Base-by-base conservation (phyloP, 2,329 filamentous ascomycete species). In the Arthrobotrys entomopaga region DNA sequence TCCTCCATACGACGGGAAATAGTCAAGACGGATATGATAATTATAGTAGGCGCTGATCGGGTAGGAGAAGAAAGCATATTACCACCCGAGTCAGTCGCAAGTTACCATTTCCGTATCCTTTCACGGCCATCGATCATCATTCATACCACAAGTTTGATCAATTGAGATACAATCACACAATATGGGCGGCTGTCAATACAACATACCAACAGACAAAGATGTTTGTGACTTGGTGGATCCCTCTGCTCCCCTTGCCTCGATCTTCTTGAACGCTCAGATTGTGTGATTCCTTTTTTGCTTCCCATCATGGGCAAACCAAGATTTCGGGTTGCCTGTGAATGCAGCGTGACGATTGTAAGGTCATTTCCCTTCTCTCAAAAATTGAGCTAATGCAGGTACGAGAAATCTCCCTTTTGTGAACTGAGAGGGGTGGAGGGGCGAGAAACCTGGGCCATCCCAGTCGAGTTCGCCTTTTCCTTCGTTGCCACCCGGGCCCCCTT, bases 341-440 rank as follows among this genome's bases (percentile, higher is more conserved):
- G 69, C 69, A 42, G 69, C 63, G 67, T 65, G 67, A 72, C 67
- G 60, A 61, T 53, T 49, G 42, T 61, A 65, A 49, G 65, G 61
- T 56, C 64, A 61, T 20, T 61, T 60, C 57, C 19, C 65, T 60
- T 13, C 52, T 43, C 16, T 65, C 43, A 15, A 65, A 65, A 73
- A 49, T 59, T 46, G 56, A 73, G 56, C 69, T 73, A 73, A 73
- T 73, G 69, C 69, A 73, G 69, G 69, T 73, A 73, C 69, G 26
- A 65, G n/a, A n/a, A n/a, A 53, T 43, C 43, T 48, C 56, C 64
- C 26, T 57, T 60, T 67, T 22, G 56, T 48, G 64, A 66, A 60
- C 48, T 49, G 48, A 54, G 43, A 34, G 56, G 50, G 46, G 63
- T 42, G 7, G 64, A 46, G 56, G 13, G 26, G 53, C 49, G 52